Evolutionary conservation across 768 basidiomycete species (phyloP).

Genomic region (Trametes cubensis): DNA sequence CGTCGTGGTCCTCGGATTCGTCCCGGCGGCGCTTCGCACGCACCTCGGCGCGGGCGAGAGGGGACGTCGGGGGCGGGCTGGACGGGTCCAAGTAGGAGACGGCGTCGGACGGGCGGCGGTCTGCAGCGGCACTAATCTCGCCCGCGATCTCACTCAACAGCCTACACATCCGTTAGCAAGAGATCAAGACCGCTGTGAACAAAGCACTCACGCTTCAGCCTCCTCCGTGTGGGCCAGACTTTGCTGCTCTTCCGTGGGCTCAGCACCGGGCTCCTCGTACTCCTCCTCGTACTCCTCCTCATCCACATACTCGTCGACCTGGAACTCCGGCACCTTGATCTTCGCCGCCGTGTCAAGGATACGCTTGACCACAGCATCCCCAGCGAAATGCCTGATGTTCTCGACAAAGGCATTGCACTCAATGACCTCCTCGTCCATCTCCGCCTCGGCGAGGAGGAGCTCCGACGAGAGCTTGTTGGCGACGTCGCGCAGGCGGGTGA

Average conservation of each 20-base stretch:
- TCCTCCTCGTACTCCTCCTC: background rate
- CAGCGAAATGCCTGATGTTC: background rate
- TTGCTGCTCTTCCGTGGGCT: no score
- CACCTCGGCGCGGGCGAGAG: background rate
- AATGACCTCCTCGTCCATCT: conserved; percentile 5
- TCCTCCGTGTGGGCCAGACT: no score
- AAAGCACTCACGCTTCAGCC: background rate
- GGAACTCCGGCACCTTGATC: background rate
- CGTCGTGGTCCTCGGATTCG: background rate
- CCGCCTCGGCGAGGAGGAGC: background rate
- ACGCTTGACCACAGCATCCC: background rate
- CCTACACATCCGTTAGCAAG: background rate
- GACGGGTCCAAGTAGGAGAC: conserved; percentile 7
- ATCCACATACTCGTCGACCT: background rate
- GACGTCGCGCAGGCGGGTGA: background rate
- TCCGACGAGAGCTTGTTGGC: background rate
- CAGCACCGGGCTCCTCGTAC: background rate
- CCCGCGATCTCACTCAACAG: background rate
- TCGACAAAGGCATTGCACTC: background rate
- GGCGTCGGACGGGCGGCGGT: background rate
- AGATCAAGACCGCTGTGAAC: no score
- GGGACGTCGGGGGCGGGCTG: conserved; percentile 12
- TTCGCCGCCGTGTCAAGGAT: background rate
- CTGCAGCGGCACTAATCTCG: background rate
- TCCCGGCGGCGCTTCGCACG: conserved; percentile 2